Conservation (phyloP, 1,139 yeast genomes). For the Debaryomyces udenii region DNA sequence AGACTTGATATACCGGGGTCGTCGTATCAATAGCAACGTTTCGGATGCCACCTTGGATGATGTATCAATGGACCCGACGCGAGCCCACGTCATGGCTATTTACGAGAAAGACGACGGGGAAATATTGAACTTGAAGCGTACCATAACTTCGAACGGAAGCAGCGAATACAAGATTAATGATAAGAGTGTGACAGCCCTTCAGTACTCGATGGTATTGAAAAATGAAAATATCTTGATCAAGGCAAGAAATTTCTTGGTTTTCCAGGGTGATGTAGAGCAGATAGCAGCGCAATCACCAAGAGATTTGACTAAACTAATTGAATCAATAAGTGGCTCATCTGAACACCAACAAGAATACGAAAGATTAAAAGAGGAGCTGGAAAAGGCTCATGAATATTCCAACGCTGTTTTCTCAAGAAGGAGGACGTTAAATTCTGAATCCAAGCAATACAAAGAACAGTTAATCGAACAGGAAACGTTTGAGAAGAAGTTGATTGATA, state of each 20-base stretch:
- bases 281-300: slow-evolving; percentile 85
- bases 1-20: slow-evolving; percentile 82
- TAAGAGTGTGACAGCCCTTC: slow-evolving; percentile 59
- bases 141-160: slow-evolving; percentile 56
- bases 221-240: slow-evolving; percentile 84
- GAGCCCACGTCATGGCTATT: slow-evolving; percentile 81
- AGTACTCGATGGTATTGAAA: slow-evolving; percentile 68
- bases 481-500: slow-evolving; percentile 57
- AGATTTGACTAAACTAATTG: slow-evolving; percentile 75
- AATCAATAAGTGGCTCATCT: slow-evolving; percentile 79
- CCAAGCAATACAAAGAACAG: slow-evolving; percentile 80
- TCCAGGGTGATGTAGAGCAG: slow-evolving; percentile 96
- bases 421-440: slow-evolving; percentile 73
- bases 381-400: slow-evolving; percentile 66
- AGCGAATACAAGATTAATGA: slow-evolving; percentile 75
- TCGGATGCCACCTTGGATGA: slow-evolving; percentile 21
- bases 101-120: slow-evolving; percentile 69
- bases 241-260: slow-evolving; percentile 89
- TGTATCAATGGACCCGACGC: slow-evolving; percentile 46
- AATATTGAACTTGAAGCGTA: slow-evolving; percentile 53
- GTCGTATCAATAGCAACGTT: slow-evolving; percentile 28
- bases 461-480: slow-evolving; percentile 71
- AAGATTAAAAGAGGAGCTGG: slow-evolving; percentile 63
- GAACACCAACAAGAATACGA: slow-evolving; percentile 73
- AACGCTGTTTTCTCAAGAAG: slow-evolving; percentile 70